Conservation (phyloP, 1,284 basidiomycete genomes). For the Apiotrichum gamsii region DNA sequence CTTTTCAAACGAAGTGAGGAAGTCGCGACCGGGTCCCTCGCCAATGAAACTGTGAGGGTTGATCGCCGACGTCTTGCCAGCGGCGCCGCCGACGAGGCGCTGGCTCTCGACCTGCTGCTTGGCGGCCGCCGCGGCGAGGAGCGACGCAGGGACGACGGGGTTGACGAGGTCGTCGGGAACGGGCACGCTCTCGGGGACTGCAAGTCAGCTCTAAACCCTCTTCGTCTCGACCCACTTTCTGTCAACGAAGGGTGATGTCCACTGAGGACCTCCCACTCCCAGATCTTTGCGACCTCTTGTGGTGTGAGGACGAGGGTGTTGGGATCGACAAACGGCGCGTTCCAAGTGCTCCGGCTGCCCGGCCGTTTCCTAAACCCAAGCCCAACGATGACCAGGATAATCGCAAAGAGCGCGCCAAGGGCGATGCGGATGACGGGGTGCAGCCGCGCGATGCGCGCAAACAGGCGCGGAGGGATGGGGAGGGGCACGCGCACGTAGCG, state of each 20-base stretch:
- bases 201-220: background rate
- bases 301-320: conserved; percentile 68
- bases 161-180: conserved; percentile 58
- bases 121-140: conserved; percentile 36
- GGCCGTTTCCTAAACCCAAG: conserved; percentile 54
- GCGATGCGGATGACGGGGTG: conserved; percentile 54
- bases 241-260: conserved; percentile 67
- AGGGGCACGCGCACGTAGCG: conserved; percentile 45
- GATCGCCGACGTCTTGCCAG: background rate
- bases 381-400: conserved; percentile 48
- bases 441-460: conserved; percentile 48
- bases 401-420: conserved; percentile 51
- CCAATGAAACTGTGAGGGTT: conserved; percentile 50
- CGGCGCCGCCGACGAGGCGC: background rate
- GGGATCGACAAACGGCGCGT: conserved; percentile 61
- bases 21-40: conserved; percentile 65
- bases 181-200: conserved; percentile 68
- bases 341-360: conserved; percentile 57
- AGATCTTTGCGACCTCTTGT: conserved; percentile 75
- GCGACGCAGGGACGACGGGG: conserved; percentile 58
- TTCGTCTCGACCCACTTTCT: too few species aligned
- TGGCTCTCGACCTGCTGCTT: background rate
- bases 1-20: conserved; percentile 60
- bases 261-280: conserved; percentile 85
- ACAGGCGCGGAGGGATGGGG: conserved; percentile 58